Evolutionary conservation across 2,329 filamentous ascomycete genomes (phyloP).

Genomic region (Aureobasidium sp.): DNA sequence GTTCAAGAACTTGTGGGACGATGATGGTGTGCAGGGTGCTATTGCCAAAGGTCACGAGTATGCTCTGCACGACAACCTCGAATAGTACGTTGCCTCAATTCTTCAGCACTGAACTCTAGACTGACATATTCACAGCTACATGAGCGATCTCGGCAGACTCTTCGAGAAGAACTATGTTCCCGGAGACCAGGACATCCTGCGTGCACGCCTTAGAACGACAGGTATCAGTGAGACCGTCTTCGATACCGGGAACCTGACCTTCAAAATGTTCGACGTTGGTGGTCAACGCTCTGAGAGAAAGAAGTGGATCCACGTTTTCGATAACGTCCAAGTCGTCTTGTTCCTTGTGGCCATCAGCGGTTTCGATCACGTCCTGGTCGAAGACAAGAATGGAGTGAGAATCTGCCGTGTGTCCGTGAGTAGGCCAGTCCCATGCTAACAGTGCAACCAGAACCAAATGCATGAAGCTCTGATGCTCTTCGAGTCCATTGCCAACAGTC

Average conservation of each 20-base stretch:
- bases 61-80: conserved; percentile 88
- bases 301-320: conserved; percentile 99
- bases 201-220: conserved; percentile 94
- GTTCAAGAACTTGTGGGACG: conserved; percentile 75
- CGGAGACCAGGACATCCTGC: conserved; percentile 88
- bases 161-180: conserved; percentile 71
- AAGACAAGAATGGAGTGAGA: conserved; percentile 60
- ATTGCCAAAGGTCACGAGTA: conserved; percentile 94
- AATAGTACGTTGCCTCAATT: conserved; percentile 58
- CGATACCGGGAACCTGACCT: conserved; percentile 88
- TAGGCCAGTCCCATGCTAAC: not conserved
- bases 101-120: not conserved
- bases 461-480: conserved; percentile 63
- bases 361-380: conserved; percentile 92
- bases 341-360: conserved; percentile 96
- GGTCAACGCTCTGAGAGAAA: conserved; percentile 93
- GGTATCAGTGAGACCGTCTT: conserved; percentile 97
- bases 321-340: conserved; percentile 93
- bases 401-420: conserved; percentile 32
- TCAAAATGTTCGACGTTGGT: conserved; percentile 96
- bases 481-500: conserved; percentile 64
- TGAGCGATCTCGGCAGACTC: conserved; percentile 55
- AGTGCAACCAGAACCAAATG: conserved; percentile 54
- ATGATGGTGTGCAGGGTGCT: conserved; percentile 75
- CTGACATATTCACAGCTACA: conserved; percentile 57